Evolutionary conservation across 2,329 filamentous ascomycete species (phyloP).

Genomic region (Pseudogymnoascus pannorum): DNA sequence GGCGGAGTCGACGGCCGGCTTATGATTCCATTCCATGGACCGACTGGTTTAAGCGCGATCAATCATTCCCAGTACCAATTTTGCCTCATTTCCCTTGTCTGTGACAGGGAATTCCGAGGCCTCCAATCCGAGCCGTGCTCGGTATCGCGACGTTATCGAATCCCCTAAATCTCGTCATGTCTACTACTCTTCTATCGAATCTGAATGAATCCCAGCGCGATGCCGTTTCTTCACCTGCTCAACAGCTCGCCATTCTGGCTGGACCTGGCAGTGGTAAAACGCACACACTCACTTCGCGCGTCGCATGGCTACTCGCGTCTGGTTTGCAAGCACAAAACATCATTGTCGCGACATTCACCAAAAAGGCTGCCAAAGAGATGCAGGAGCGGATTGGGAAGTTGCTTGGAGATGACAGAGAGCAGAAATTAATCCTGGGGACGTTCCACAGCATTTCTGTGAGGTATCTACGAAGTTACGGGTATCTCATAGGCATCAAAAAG

Average conservation of each 20-base stretch:
- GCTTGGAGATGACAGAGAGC: slow-evolving; percentile 71
- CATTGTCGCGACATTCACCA: slow-evolving; percentile 93
- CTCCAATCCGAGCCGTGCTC: background rate
- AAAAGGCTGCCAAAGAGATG: slow-evolving; percentile 93
- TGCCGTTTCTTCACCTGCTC: slow-evolving; percentile 55
- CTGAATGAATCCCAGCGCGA: slow-evolving; percentile 58
- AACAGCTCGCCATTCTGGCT: slow-evolving; percentile 55
- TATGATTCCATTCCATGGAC: background rate
- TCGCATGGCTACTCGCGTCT: slow-evolving; percentile 75
- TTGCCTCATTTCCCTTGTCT: background rate
- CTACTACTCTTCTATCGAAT: slow-evolving; percentile 41
- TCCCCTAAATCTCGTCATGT: background rate
- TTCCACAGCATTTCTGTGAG: slow-evolving; percentile 89
- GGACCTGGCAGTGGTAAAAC: slow-evolving; percentile 78
- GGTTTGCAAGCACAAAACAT: slow-evolving; percentile 76
- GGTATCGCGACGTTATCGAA: background rate
- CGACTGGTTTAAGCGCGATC: background rate
- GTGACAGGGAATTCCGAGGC: background rate
- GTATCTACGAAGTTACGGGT: slow-evolving; percentile 77
- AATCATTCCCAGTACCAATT: background rate
- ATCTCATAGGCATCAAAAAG: slow-evolving; percentile 70
- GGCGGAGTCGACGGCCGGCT: background rate
- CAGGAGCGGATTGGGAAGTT: slow-evolving; percentile 73
- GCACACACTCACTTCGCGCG: slow-evolving; percentile 86
- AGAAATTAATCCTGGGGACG: slow-evolving; percentile 76